Evolutionary conservation across 306 rosid species (phyloP).

Genomic region (Echinosophora koreensis): DNA sequence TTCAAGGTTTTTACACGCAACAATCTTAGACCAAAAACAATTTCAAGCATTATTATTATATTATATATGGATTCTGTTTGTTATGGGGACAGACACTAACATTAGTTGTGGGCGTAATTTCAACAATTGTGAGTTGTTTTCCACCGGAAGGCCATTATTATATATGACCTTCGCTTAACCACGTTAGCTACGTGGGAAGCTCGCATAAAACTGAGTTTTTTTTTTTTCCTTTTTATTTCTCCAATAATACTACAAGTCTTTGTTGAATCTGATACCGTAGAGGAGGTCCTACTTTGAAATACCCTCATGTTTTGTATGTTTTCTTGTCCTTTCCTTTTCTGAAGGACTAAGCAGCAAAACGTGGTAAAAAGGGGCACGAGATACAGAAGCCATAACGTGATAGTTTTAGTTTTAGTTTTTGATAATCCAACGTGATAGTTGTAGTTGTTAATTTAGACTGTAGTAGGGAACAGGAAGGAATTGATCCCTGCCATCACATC

Average conservation of each 20-base stretch:
- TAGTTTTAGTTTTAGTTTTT: no score
- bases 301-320: no score
- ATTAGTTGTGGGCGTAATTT: constrained; percentile 25
- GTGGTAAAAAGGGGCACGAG: neutral
- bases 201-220: constrained; percentile 12
- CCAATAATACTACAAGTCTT: constrained; percentile 21
- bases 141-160: constrained; percentile 39
- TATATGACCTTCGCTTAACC: neutral
- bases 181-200: constrained; percentile 29
- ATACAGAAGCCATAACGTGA: constrained; percentile 27
- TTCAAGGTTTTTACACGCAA: no score
- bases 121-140: constrained; percentile 41
- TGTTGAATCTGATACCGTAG: constrained; percentile 47
- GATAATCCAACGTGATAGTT: no score
- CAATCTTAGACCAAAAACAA: no score
- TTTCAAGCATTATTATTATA: no score
- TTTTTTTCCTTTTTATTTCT: constrained; percentile 36
- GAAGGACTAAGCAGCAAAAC: no score
- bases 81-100: constrained; percentile 22
- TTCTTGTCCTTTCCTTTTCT: no score
- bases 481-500: constrained; percentile 58
- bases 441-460: constrained; percentile 37
- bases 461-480: constrained; percentile 50
- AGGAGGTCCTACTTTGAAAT: neutral
- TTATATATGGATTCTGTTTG: no score